These are phyloP conservation scores for Zostera marina DNA, from an alignment of 116 monocot genomes.

Conservation along the genomic window DNA sequence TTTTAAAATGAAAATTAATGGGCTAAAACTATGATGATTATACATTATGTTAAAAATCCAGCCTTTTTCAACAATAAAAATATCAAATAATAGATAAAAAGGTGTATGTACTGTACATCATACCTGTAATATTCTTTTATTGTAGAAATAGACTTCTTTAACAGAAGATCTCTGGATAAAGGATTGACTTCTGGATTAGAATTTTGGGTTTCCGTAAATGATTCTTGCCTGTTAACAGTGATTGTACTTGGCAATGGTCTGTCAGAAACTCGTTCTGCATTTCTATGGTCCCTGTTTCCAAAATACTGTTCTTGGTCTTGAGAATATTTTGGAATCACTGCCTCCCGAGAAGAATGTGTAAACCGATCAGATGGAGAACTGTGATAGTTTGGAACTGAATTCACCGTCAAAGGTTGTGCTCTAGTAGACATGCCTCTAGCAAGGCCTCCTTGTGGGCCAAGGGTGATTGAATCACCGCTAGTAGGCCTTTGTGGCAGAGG, in stretches of 20 bases:
- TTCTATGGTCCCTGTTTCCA: slow-evolving; percentile 13
- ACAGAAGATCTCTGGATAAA: slow-evolving; percentile 31
- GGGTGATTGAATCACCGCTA: slow-evolving; percentile 44
- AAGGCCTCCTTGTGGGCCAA: slow-evolving; percentile 82
- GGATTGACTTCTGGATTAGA: slow-evolving; percentile 15
- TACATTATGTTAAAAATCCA: too few relatives aligned
- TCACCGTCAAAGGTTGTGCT: slow-evolving; percentile 39
- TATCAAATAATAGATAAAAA: not conserved
- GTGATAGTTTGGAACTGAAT: slow-evolving; percentile 28
- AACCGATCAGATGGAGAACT: slow-evolving; percentile 7
- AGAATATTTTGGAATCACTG: slow-evolving; percentile 7
- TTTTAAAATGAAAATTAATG: too few relatives aligned
- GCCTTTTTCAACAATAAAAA: not conserved
- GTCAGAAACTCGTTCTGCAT: slow-evolving; percentile 12
- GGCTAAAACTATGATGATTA: too few relatives aligned
- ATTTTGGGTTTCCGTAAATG: slow-evolving; percentile 7
- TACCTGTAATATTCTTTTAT: slow-evolving; percentile 85
- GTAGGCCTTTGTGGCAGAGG: slow-evolving; percentile 45
- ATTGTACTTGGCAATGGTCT: slow-evolving; percentile 6
- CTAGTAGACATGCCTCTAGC: slow-evolving; percentile 70
- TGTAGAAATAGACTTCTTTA: slow-evolving; percentile 48
- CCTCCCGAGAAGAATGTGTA: slow-evolving; percentile 16
- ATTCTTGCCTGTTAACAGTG: slow-evolving; percentile 15
- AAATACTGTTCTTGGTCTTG: slow-evolving; percentile 18
- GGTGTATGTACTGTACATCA: not conserved